These are phyloP conservation scores for Globisporangium recalcitrans DNA, from an alignment of 352 stramenopile genomes.

Conservation along the genomic window DNA sequence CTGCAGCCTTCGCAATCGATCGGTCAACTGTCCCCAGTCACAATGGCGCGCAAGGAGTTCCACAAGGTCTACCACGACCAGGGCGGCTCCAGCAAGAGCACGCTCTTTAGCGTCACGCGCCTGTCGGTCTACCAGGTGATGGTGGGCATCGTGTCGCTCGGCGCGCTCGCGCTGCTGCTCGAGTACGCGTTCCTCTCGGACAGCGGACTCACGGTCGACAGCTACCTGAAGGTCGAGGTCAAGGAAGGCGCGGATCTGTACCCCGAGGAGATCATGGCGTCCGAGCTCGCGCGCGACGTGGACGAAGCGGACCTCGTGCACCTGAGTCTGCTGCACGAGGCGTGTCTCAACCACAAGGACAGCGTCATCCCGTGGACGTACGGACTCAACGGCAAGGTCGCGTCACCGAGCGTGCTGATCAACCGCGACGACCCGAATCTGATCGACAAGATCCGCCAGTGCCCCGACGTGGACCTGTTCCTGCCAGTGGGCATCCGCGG, in stretches of 20 bases:
- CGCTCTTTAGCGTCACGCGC: slow-evolving; percentile 4
- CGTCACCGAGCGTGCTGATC: slow-evolving; percentile 11
- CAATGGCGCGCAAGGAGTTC: slow-evolving; percentile 19
- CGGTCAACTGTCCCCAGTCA: neutral
- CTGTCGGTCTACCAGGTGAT: slow-evolving; percentile 14
- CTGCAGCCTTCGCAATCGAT: neutral
- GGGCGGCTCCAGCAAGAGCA: neutral
- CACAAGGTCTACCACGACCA: slow-evolving; percentile 13
- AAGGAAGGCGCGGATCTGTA: slow-evolving; percentile 36
- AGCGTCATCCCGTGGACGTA: slow-evolving; percentile 26
- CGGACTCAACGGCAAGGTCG: slow-evolving; percentile 5
- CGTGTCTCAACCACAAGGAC: slow-evolving; percentile 27
- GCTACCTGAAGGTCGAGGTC: slow-evolving; percentile 18
- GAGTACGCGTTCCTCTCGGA: slow-evolving; percentile 13
- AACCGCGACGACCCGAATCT: slow-evolving; percentile 16
- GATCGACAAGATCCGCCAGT: slow-evolving; percentile 27
- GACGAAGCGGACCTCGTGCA: slow-evolving; percentile 34
- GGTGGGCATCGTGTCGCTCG: slow-evolving; percentile 12
- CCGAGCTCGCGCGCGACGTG: slow-evolving; percentile 29
- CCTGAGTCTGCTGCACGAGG: slow-evolving; percentile 44
- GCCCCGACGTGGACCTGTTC: slow-evolving; percentile 35
- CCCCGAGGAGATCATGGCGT: slow-evolving; percentile 36
- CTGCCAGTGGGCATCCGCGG: slow-evolving; percentile 19
- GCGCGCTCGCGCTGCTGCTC: slow-evolving; percentile 10
- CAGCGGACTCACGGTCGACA: neutral